Evolutionary conservation across 306 rosid genomes (phyloP).

Genomic region (Parietaria judaica): DNA sequence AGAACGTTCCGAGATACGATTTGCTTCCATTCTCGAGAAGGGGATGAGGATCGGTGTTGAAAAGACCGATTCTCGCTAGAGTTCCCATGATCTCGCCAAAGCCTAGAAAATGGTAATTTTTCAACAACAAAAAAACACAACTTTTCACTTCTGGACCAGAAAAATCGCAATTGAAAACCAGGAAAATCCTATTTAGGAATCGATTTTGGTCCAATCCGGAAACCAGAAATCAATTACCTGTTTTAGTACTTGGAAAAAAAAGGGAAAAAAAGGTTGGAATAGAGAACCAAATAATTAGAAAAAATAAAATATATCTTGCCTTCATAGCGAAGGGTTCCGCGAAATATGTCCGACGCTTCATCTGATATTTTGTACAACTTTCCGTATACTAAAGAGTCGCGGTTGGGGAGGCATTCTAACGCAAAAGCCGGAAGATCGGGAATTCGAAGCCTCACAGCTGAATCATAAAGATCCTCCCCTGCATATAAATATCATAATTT

Average conservation of each 20-base stretch:
- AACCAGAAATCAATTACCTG: too few species aligned
- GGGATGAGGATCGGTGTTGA: constrained; percentile 47
- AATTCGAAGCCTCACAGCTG: constrained; percentile 57
- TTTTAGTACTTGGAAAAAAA: not conserved
- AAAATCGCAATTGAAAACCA: too few species aligned
- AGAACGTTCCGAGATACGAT: constrained; percentile 47
- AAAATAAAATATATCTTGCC: constrained; percentile 37
- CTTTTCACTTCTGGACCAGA: too few species aligned
- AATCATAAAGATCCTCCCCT: constrained; percentile 74
- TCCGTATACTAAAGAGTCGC: constrained; percentile 71
- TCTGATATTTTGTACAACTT: constrained; percentile 68
- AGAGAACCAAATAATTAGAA: constrained; percentile 6
- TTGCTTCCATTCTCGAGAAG: constrained; percentile 42
- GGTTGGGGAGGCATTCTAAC: constrained; percentile 82
- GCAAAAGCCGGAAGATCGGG: constrained; percentile 90
- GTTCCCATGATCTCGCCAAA: constrained; percentile 81
- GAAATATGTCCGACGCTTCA: constrained; percentile 82
- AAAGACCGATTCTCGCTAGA: constrained; percentile 71
- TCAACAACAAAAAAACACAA: too few species aligned
- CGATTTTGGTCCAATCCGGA: too few species aligned
- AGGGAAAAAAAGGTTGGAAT: not conserved
- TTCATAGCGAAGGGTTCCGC: constrained; percentile 96
- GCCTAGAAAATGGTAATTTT: constrained; percentile 29
- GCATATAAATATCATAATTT: constrained; percentile 22
- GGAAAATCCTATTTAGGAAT: too few species aligned